phyloP scores from a whole-genome alignment of 306 rosid genomes.

The Cajanus cajan region DNA sequence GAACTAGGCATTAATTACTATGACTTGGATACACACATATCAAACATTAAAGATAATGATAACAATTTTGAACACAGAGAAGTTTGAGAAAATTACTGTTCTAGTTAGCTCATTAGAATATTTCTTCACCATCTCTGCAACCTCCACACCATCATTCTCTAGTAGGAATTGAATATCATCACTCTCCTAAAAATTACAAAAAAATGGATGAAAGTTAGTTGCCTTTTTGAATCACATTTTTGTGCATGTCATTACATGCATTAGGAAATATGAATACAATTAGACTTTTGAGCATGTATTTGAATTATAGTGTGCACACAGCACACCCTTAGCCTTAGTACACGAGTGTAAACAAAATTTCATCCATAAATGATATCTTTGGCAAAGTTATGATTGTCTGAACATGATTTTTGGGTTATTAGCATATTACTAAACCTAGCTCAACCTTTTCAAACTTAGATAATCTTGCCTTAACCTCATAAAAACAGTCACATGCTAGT shows the following conservation, averaged over 20 bases:
- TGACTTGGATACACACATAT: not conserved
- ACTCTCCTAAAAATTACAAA: slow-evolving; percentile 44
- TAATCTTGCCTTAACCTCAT: not conserved
- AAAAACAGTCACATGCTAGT: not conserved
- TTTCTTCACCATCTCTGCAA: slow-evolving; percentile 50
- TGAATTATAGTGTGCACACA: not conserved
- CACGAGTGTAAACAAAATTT: not conserved
- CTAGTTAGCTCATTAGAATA: slow-evolving; percentile 54
- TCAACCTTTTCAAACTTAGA: not conserved
- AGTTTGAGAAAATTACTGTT: slow-evolving; percentile 53
- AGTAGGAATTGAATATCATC: slow-evolving; percentile 53
- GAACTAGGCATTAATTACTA: not conserved
- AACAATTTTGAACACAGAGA: not conserved
- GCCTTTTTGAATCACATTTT: not conserved
- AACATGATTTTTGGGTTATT: not conserved
- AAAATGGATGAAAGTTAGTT: slow-evolving; percentile 13
- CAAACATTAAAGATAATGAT: not conserved
- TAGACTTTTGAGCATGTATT: not conserved
- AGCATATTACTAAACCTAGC: not conserved
- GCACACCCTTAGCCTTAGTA: not conserved
- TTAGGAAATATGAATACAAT: not conserved
- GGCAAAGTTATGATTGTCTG: not conserved
- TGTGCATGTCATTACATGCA: not conserved
- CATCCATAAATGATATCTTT: not conserved
- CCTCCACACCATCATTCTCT: slow-evolving; percentile 47